Evolutionary conservation across 352 stramenopile species (phyloP), one percentile per base, ranked within the genome.

Genomic region (Globisporangium megalacanthum): DNA sequence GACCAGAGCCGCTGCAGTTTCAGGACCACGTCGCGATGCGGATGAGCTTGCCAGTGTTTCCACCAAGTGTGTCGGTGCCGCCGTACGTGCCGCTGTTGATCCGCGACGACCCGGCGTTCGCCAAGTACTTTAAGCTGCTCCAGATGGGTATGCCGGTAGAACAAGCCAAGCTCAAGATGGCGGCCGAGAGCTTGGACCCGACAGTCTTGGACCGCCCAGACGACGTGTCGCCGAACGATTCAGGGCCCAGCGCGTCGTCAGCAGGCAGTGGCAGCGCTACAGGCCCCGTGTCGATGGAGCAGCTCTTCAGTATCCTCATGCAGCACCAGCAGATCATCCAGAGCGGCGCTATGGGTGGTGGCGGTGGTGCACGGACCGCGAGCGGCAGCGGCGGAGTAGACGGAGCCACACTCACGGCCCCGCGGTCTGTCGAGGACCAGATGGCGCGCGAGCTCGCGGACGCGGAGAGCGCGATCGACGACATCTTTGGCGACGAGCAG

Each of bases 281-380:
- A 8, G 68, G 68, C 20, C 74, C 77, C 6, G 76, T 95, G 20
- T 92, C 86, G 10, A 93, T 95, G 80, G 81, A 95, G 42, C 81
- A 95, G 42, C 62, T 95, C 4, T 92, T 92, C 41, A 88, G 74
- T 46, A 92, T 95, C 52, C 60, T 93, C 6, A 92, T 95, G 83
- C 83, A 95, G 41, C 83, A 95, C 61, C 86, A 95, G 29, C 79
- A 92, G 57, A 88, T 93, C 45, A 92, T 95, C 47, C 83, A 92
- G 36, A 83, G 90, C 78, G 86, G 83, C 89, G 36, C 11, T 11
- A 45, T 58, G 47, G 37, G 36, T 17, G 49, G 20, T 7, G 51
- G 20, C 4, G 51, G 51, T 14, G 52, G 46, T 37, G 53, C n/a
- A 33, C 58, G 54, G 22, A 45, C 63, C 54, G 15, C 54, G 17